Base-by-base conservation (phyloP, 495 filamentous ascomycete genomes). In the Viridothelium virens region DNA sequence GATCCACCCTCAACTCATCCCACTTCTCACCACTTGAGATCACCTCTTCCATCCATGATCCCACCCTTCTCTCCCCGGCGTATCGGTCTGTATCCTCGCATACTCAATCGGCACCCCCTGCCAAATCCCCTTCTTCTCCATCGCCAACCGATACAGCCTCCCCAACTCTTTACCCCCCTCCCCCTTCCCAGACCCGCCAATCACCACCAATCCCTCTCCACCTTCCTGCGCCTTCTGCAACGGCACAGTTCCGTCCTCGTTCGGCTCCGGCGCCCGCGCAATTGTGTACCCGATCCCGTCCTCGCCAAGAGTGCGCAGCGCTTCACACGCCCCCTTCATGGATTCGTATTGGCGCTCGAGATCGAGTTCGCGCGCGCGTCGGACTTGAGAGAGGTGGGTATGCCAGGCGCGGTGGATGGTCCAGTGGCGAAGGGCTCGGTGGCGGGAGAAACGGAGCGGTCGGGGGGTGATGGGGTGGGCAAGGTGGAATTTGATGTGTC, bases 371-470 rank as follows among this genome's bases (percentile, higher is more conserved):
- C 85, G 81, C 56, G 75, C 75, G 44, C 80, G 79, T 61, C 86
- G 85, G 75, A 85, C 81, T 70, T 87, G 79, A 64, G 84, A 80
- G 70, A 85, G 84, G 78, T 85, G 86, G 53, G 96, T 76, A 67
- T 89, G 80, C 89, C 91, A 97, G 31, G 92, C 94, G 70, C 94
- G 91, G 79, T 97, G 92, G 80, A 99, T 97, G 63, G 94, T 96
- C 94, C 95, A 99, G 81, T 99, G 94, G 34, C 94, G 89, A 70
- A 97, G 87, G 79, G 85, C 84, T 64, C 94, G 89, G 79, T 88
- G 89, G 69, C 92, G 91, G 36, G 85, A 90, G 83, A 96, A 88
- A 68, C 90, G 85, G 69, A 97, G 84, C 2, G 92, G 91, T 2
- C 90, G 86, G 0, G 90, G 90, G 34, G 84, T 87, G 56, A 81